These are phyloP conservation scores for Alloteropsis semialata DNA, from an alignment of 176 grass and related monocot genomes.

Conservation along the genomic window DNA sequence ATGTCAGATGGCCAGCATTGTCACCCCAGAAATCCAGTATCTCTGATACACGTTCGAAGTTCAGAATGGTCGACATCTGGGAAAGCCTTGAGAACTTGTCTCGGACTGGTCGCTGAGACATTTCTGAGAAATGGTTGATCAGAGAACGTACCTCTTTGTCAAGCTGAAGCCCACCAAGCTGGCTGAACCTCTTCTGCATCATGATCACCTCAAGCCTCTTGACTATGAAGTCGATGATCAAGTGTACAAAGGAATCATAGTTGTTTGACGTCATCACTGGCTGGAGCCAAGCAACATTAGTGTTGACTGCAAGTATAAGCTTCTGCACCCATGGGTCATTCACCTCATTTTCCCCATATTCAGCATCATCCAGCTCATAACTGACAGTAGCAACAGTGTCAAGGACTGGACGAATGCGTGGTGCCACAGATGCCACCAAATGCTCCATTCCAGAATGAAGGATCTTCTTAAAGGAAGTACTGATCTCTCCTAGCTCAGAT, in stretches of 20 bases:
- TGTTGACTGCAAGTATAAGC: constrained; percentile 76
- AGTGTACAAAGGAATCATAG: constrained; percentile 82
- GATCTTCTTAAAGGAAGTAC: constrained; percentile 70
- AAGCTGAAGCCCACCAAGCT: constrained; percentile 86
- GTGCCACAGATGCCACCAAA: constrained; percentile 63
- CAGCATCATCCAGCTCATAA: constrained; percentile 78
- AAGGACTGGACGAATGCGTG: constrained; percentile 71
- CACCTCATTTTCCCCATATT: constrained; percentile 90
- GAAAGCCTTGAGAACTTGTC: constrained; percentile 94
- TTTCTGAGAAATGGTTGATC: constrained; percentile 95
- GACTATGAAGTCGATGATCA: constrained; percentile 87
- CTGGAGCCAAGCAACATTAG: constrained; percentile 78
- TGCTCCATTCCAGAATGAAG: constrained; percentile 82
- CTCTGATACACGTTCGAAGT: constrained; percentile 88
- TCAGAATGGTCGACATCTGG: constrained; percentile 89
- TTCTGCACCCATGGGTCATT: constrained; percentile 94
- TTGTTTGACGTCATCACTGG: constrained; percentile 82
- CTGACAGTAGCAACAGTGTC: constrained; percentile 82
- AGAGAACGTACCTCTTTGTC: constrained; percentile 85
- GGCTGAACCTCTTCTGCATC: constrained; percentile 97
- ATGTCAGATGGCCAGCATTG: constrained; percentile 92
- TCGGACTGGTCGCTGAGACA: constrained; percentile 81
- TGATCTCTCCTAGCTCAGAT: constrained; percentile 81
- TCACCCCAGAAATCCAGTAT: constrained; percentile 98
- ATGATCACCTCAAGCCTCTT: constrained; percentile 98